These are phyloP conservation scores for Cercospora brassicicola DNA, from an alignment of 2,329 filamentous ascomycete genomes.

Conservation along the genomic window DNA sequence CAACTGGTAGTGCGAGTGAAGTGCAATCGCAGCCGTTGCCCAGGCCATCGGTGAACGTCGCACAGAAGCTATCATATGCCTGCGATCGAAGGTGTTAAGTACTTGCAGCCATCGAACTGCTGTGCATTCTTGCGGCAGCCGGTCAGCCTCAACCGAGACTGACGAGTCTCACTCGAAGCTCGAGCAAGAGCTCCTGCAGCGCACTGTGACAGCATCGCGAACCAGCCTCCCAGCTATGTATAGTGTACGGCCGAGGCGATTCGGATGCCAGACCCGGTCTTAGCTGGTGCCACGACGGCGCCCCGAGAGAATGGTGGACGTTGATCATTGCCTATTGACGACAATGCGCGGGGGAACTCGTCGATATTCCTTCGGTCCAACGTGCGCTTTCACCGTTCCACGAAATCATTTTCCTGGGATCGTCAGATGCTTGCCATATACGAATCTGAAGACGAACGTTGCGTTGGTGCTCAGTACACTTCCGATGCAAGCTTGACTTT, in stretches of 20 bases:
- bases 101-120: neutral
- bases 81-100: neutral
- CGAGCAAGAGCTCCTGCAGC: neutral
- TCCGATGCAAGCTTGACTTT: neutral
- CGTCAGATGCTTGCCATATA: neutral
- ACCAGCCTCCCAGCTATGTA: neutral
- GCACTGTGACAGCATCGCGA: neutral
- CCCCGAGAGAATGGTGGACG: neutral
- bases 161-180: neutral
- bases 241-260: neutral
- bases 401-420: neutral
- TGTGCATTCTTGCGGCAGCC: neutral
- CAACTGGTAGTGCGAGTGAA: neutral
- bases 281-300: neutral
- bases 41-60: neutral
- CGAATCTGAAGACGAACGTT: neutral
- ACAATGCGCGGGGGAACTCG: neutral
- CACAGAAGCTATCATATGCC: neutral
- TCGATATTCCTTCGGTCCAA: neutral
- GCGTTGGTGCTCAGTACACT: neutral
- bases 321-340: neutral
- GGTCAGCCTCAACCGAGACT: neutral
- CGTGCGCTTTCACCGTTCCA: neutral
- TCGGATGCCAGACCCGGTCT: neutral
- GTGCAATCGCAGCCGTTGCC: neutral